phyloP scores from a whole-genome alignment of 106 monocot species.

The Gastrodia elata region DNA sequence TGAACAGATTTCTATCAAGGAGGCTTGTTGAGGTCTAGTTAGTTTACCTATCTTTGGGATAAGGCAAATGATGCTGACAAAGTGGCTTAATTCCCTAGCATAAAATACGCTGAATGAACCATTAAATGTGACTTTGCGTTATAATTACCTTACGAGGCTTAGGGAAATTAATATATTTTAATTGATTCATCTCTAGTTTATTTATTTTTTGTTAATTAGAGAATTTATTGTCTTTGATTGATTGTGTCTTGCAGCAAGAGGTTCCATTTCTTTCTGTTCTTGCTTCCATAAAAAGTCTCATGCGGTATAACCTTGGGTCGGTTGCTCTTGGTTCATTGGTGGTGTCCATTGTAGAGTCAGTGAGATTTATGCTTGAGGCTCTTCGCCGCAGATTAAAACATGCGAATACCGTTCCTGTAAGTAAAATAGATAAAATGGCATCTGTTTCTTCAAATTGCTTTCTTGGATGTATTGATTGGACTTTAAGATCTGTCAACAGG shows the following conservation, averaged over 20 bases:
- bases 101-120: not conserved
- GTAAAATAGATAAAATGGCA: slow-evolving; percentile 36
- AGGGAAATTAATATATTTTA: not conserved
- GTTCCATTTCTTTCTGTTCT: slow-evolving; percentile 91
- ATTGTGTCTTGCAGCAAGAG: slow-evolving; percentile 47
- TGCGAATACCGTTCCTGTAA: slow-evolving; percentile 24
- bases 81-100: not conserved
- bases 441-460: slow-evolving; percentile 48
- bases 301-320: slow-evolving; percentile 87
- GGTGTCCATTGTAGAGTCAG: slow-evolving; percentile 65
- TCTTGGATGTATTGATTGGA: slow-evolving; percentile 54
- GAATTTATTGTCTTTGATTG: not conserved
- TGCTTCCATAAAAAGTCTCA: slow-evolving; percentile 70
- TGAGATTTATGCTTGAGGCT: slow-evolving; percentile 74
- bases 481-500: slow-evolving; percentile 37
- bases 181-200: not conserved
- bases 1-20: not conserved
- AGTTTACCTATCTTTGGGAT: not conserved
- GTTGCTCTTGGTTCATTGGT: slow-evolving; percentile 87
- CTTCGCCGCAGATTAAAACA: slow-evolving; percentile 54
- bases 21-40: not conserved
- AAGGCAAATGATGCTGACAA: not conserved
- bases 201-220: not conserved
- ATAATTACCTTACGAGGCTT: not conserved
- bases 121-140: not conserved